Percentiles rank a stretch among this genome's conserved stretches.
These are phyloP conservation scores for Boletus edulis DNA, from an alignment of 768 basidiomycete genomes.

Conservation along the genomic window DNA sequence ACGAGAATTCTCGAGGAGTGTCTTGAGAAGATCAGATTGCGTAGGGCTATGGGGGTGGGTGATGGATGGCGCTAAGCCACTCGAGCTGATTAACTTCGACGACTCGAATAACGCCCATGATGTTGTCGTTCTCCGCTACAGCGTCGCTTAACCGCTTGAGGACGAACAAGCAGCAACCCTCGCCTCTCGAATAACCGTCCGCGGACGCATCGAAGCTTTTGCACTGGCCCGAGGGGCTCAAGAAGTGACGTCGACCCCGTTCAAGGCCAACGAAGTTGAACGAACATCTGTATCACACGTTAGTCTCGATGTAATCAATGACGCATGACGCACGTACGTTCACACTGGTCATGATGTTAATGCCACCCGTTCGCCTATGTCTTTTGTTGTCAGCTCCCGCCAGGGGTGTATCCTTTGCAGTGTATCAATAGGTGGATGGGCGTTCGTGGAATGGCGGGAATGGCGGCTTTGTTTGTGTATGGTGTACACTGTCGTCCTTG, in stretches of 20 bases:
- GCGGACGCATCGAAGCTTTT: slow-evolving; percentile 70
- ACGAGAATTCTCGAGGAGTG: slow-evolving; percentile 44
- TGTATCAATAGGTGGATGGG: background rate
- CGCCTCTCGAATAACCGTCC: slow-evolving; percentile 69
- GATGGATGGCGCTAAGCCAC: slow-evolving; percentile 62
- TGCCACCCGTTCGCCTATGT: slow-evolving; percentile 48
- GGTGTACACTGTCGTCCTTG: background rate
- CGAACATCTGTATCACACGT: slow-evolving; percentile 51
- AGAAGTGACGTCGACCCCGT: slow-evolving; percentile 64
- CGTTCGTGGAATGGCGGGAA: background rate
- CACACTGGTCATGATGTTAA: slow-evolving; percentile 67
- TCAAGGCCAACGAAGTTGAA: slow-evolving; percentile 68
- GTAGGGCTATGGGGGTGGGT: slow-evolving; percentile 69
- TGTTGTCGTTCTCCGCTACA: slow-evolving; percentile 59
- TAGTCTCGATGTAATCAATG: background rate
- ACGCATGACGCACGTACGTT: slow-evolving; percentile 46
- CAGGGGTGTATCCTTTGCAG: background rate
- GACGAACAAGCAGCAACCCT: slow-evolving; percentile 71
- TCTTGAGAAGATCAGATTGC: slow-evolving; percentile 54
- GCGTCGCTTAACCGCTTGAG: slow-evolving; percentile 71
- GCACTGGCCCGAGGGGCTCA: slow-evolving; percentile 65
- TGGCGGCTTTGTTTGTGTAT: background rate
- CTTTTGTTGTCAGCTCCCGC: background rate
- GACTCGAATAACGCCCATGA: slow-evolving; percentile 67
- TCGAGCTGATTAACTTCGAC: slow-evolving; percentile 75